Evolutionary conservation across 2,329 filamentous ascomycete genomes (phyloP), one percentile per base, ranked within the genome.

Genomic region (Cytospora piceae): DNA sequence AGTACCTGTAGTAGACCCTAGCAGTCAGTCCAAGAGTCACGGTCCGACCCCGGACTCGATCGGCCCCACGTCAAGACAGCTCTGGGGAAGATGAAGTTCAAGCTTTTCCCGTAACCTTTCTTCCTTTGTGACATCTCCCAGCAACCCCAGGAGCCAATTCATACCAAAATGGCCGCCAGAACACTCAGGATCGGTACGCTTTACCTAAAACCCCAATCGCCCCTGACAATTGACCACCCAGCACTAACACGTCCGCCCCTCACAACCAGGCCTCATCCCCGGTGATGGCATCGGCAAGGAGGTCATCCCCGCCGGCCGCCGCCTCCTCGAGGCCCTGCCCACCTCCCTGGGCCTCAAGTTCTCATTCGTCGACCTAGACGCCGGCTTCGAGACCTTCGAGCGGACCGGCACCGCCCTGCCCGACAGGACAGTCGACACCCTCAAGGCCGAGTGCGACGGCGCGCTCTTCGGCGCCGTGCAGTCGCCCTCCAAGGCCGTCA

Each of bases 281-380:
- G 95, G 95, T 76, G 95, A 99, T 81, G 95, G 95, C 80, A 99
- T 99, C 81, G 95, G 95, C 80, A 92, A 92, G 77, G 95, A 99
- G 82, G 95, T 99, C 78, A 98, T 99, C 79, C 95, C 95, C 71
- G 91, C 95, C 63, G 95, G 94, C 60, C 92, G 93, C 73, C 90
- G 91, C 70, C 84, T 98, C 72, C 91, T 99, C 75, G 94, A 99
- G 83, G 91, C 95, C 59, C 90, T 99, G 2, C 94, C 94, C 39
- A 80, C 90, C n/a, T 95, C 92, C n/a, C 83, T 97, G 57, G 90
- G 91, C 74, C 87, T 99, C 72, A 94, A 93, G 75, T 98, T 98
- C 85, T 91, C 90, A 77, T 99, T 98, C 80, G 87, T 95, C 72
- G 88, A 97, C 81, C 91, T 98, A 72, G 87, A 95, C 69, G 95